A percentile compares a stretch with the other conserved stretches of the same genome.
Conservation (phyloP, 192 early-diverging fungal genomes). For the Coemansia sp. region DNA sequence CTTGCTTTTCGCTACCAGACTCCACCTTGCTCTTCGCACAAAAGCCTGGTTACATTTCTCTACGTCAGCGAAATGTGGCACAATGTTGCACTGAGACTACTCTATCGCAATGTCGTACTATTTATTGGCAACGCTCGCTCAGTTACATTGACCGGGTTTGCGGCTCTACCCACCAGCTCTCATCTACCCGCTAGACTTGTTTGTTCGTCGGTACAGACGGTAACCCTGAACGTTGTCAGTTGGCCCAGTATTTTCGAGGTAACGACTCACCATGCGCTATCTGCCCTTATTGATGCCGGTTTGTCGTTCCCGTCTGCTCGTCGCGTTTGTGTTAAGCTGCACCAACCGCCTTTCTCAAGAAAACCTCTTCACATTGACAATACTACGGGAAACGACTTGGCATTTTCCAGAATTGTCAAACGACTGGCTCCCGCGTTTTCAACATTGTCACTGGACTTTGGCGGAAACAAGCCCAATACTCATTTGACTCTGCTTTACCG, state of each 20-base stretch:
- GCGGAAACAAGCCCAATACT: background rate
- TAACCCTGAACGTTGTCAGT: background rate
- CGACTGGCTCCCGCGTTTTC: background rate
- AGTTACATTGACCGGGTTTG: background rate
- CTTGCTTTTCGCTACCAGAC: background rate
- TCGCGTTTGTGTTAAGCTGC: background rate
- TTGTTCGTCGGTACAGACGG: background rate
- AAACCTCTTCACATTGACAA: background rate
- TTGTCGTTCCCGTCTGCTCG: background rate
- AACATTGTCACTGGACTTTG: background rate
- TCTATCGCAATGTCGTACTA: background rate
- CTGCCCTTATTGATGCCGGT: background rate
- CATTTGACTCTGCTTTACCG: background rate
- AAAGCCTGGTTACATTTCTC: background rate
- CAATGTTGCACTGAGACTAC: background rate
- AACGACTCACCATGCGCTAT: background rate
- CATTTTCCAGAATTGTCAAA: background rate
- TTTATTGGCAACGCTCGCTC: background rate
- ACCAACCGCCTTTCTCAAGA: background rate
- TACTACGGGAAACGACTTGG: background rate
- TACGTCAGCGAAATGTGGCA: background rate
- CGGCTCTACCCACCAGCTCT: too few relatives aligned
- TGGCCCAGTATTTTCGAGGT: background rate
- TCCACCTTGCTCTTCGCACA: background rate
- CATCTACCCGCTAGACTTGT: background rate